Evolutionary conservation across 2,329 filamentous ascomycete species (phyloP).

Genomic region (Clathrospora elynae): DNA sequence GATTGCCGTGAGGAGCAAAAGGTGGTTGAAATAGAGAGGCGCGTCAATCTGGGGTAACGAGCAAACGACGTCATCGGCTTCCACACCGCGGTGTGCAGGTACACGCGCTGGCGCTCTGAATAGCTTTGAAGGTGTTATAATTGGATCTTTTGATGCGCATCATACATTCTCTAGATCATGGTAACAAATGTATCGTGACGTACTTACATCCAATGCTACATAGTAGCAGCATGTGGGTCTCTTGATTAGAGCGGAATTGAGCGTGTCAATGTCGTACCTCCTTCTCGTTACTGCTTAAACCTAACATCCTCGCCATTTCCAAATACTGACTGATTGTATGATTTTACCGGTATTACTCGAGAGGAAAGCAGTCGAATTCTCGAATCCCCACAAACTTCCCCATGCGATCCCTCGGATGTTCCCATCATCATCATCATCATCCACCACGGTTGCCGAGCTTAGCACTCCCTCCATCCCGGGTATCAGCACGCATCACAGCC

Average conservation of each 20-base stretch:
- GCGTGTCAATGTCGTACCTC: no score
- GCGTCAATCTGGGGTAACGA: constrained; percentile 16
- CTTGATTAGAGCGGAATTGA: no score
- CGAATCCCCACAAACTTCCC: constrained; percentile 11
- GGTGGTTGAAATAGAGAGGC: constrained; percentile 3
- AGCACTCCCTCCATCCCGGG: constrained; percentile 24
- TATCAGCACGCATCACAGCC: constrained; percentile 12
- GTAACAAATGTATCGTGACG: no score
- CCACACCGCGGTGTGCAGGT: constrained; percentile 5
- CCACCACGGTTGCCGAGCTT: constrained; percentile 39
- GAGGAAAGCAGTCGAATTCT: no score
- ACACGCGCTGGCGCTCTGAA: background rate
- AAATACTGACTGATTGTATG: no score
- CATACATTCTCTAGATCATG: no score
- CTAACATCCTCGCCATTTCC: no score
- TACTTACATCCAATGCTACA: no score
- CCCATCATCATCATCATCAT: constrained; percentile 19
- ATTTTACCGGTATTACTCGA: no score
- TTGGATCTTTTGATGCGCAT: constrained; percentile 1
- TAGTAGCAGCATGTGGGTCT: no score
- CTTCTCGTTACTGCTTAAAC: no score
- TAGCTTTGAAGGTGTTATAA: background rate
- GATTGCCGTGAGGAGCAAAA: background rate
- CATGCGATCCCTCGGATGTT: constrained; percentile 32
- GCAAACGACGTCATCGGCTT: constrained; percentile 34